Evolutionary conservation across 2,329 filamentous ascomycete genomes (phyloP).

Genomic region (Penicillium sp.): DNA sequence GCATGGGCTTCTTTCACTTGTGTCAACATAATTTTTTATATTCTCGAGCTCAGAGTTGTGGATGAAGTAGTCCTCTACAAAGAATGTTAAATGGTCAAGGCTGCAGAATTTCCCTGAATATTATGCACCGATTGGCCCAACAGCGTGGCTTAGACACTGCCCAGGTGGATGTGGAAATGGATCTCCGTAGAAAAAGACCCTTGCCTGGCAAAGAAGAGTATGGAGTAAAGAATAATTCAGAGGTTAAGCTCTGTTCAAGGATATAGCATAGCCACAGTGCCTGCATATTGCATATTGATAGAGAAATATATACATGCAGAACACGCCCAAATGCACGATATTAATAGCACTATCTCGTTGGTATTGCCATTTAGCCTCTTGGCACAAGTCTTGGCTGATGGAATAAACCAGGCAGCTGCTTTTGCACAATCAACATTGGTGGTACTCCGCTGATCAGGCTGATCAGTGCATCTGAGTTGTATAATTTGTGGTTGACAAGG

Average conservation of each 20-base stretch:
- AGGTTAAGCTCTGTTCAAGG: background rate
- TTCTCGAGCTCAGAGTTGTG: background rate
- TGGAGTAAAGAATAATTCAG: background rate
- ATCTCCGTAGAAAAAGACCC: background rate
- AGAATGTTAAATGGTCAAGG: background rate
- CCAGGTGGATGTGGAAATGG: background rate
- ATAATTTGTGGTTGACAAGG: background rate
- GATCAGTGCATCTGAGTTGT: slow-evolving; percentile 4
- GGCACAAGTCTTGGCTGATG: slow-evolving; percentile 14
- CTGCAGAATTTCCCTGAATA: background rate
- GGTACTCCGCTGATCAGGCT: background rate
- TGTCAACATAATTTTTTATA: background rate
- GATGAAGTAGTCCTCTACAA: background rate
- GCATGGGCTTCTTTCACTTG: background rate
- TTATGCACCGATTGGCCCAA: slow-evolving; percentile 9
- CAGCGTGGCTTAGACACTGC: slow-evolving; percentile 19
- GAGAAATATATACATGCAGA: background rate
- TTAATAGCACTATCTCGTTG: background rate
- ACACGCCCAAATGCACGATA: background rate
- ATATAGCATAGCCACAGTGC: background rate
- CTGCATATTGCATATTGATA: background rate
- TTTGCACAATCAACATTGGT: slow-evolving; percentile 17
- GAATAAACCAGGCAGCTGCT: slow-evolving; percentile 17
- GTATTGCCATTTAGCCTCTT: background rate
- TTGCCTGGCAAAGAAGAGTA: slow-evolving; percentile 7